phyloP scores from a whole-genome alignment of 148 eudicot genomes.

The Vaccinium vitisidaea region DNA sequence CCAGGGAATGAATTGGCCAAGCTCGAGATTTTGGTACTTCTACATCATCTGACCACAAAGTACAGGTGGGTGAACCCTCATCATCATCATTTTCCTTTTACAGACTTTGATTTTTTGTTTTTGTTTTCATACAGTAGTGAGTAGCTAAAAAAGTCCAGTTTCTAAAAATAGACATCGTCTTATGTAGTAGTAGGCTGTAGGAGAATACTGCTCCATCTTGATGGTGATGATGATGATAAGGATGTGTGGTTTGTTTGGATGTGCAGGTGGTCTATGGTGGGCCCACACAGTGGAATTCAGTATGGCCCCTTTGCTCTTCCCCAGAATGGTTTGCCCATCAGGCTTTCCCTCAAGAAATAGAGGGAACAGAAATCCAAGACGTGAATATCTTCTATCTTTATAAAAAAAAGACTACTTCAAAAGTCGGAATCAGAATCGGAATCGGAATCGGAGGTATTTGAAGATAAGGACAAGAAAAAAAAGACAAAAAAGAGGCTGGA shows the following conservation, averaged over 20 bases:
- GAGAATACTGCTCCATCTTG: too few species aligned
- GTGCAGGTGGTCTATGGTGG: conserved; percentile 62
- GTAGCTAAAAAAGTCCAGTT: conserved; percentile 11
- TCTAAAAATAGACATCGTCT: conserved; percentile 23
- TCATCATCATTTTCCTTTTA: not conserved
- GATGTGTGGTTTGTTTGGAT: conserved; percentile 1
- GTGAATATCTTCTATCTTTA: not conserved
- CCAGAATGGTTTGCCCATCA: conserved; percentile 67
- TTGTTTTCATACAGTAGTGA: not conserved
- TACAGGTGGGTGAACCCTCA: conserved; percentile 46
- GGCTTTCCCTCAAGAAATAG: conserved; percentile 32
- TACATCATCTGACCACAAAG: conserved; percentile 74
- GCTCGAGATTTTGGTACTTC: conserved; percentile 54
- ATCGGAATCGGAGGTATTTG: not conserved
- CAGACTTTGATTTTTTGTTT: not conserved
- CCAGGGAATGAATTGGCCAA: conserved; percentile 82
- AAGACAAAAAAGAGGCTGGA: not conserved
- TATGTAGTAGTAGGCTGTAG: not conserved
- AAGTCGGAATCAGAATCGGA: not conserved
- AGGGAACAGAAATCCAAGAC: not conserved
- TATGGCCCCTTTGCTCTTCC: conserved; percentile 80
- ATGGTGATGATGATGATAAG: conserved; percentile 12
- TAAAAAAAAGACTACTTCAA: not conserved
- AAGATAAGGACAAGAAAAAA: not conserved
- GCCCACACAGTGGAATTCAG: conserved; percentile 61